Evolutionary conservation across 208 protist genomes (phyloP).

Genomic region (Acanthamoeba lenticulata): DNA sequence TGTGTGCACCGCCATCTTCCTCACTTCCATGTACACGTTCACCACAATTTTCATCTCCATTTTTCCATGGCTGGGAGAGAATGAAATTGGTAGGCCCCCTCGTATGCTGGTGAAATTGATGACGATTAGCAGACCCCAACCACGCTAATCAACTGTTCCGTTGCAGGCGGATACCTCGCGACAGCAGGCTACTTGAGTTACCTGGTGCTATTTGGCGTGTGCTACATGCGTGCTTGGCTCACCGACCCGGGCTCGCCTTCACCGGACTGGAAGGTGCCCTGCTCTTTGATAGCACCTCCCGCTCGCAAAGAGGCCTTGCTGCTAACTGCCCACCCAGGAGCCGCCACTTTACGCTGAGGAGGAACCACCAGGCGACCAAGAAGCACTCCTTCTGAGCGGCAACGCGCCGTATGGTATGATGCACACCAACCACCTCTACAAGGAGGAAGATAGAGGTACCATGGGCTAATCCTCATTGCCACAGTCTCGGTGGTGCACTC

Average conservation of each 20-base stretch:
- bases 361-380: background rate
- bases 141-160: background rate
- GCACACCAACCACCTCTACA: background rate
- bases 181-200: background rate
- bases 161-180: background rate
- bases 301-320: background rate
- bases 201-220: background rate
- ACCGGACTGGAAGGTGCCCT: conserved; percentile 2
- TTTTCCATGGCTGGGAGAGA: conserved; percentile 3
- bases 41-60: conserved; percentile 15
- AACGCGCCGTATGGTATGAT: background rate
- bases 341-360: background rate
- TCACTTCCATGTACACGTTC: conserved; percentile 16
- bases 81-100: background rate
- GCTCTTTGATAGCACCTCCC: background rate
- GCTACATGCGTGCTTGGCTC: conserved; percentile 10
- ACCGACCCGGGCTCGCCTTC: conserved; percentile 8
- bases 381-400: background rate
- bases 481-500: background rate
- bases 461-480: background rate
- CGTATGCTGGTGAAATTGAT: too few relatives aligned
- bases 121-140: too few relatives aligned
- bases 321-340: background rate
- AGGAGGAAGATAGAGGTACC: too few relatives aligned
- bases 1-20: background rate